Evolutionary conservation across 1,284 basidiomycete species (phyloP).

Genomic region (Cryptococcus sp.): DNA sequence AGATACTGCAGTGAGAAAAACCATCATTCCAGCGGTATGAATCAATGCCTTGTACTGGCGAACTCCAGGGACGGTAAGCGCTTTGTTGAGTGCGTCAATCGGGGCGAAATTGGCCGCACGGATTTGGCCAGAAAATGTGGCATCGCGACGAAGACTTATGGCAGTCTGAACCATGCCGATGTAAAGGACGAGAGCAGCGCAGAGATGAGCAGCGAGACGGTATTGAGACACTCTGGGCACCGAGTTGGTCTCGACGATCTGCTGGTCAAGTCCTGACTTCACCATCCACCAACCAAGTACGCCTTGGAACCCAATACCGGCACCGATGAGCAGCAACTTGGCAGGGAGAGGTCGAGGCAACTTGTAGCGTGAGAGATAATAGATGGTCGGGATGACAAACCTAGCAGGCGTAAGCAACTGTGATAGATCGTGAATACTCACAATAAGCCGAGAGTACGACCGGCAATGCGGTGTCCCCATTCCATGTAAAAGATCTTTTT

Average conservation of each 20-base stretch:
- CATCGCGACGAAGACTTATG: constrained; percentile 75
- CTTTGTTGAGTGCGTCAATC: constrained; percentile 52
- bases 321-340: constrained; percentile 69
- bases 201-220: constrained; percentile 89
- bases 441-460: constrained; percentile 78
- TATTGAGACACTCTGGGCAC: constrained; percentile 96
- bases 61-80: constrained; percentile 63
- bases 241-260: constrained; percentile 73
- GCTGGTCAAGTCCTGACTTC: constrained; percentile 86
- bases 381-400: constrained; percentile 76
- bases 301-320: constrained; percentile 84
- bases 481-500: constrained; percentile 99
- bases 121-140: constrained; percentile 62
- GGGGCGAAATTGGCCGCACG: constrained; percentile 19
- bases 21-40: constrained; percentile 68
- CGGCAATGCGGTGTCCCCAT: constrained; percentile 93
- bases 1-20: constrained; percentile 80
- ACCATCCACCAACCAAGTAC: constrained; percentile 99
- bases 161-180: constrained; percentile 87
- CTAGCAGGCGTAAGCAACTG: constrained; percentile 49
- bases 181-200: constrained; percentile 86
- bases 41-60: constrained; percentile 64
- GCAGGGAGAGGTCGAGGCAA: constrained; percentile 65
- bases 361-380: constrained; percentile 71
- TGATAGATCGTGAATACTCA: constrained; percentile 24